phyloP scores from a whole-genome alignment of 768 basidiomycete genomes.

The Calvatia gigantea region DNA sequence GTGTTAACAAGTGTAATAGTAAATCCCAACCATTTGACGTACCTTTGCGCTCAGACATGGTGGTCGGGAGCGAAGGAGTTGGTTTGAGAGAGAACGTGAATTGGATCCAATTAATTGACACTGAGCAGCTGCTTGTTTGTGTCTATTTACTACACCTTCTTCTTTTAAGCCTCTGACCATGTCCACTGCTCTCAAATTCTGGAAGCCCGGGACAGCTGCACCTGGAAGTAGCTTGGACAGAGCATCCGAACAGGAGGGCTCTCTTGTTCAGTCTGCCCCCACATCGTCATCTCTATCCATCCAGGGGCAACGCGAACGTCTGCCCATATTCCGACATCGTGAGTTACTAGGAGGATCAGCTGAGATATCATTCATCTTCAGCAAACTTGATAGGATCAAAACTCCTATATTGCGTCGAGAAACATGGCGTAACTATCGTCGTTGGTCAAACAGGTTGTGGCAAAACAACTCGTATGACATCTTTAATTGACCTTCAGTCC shows the following conservation, averaged over 20 bases:
- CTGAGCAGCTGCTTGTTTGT: background rate
- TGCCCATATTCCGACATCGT: conserved; percentile 94
- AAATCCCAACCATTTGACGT: conserved; percentile 9
- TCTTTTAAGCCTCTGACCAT: background rate
- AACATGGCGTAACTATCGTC: conserved; percentile 78
- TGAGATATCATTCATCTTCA: background rate
- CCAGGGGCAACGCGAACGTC: conserved; percentile 70
- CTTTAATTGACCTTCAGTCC: conserved; percentile 1
- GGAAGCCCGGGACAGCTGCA: conserved; percentile 84
- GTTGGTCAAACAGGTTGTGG: conserved; percentile 97
- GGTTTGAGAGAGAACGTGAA: background rate
- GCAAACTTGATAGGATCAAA: conserved; percentile 59
- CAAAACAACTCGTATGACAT: conserved; percentile 87
- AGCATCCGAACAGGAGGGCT: conserved; percentile 71
- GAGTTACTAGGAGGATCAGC: conserved; percentile 20
- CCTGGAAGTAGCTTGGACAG: conserved; percentile 90
- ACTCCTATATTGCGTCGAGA: conserved; percentile 81
- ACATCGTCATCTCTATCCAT: conserved; percentile 54
- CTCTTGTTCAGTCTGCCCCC: conserved; percentile 64
- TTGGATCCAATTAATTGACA: background rate
- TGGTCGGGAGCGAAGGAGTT: conserved; percentile 20
- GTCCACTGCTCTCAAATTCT: conserved; percentile 66
- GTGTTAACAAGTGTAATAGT: background rate
- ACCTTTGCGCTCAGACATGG: conserved; percentile 88
- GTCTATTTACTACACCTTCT: background rate